Base-by-base conservation (phyloP, 1,284 basidiomycete species). In the Polyporus tsugae region DNA sequence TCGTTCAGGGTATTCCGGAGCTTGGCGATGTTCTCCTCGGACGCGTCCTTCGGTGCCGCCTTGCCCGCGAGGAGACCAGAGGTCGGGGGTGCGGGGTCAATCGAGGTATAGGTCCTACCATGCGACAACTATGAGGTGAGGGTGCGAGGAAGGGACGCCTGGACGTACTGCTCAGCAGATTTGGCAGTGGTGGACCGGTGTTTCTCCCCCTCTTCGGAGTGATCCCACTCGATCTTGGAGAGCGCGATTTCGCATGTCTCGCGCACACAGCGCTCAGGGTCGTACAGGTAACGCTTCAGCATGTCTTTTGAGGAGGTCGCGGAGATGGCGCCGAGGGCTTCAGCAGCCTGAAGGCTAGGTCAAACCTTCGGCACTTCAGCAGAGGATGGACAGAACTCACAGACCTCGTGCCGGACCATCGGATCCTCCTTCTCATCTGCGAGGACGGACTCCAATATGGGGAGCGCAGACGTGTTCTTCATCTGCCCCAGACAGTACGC, bases 181-280 rank as follows among this genome's bases (percentile, higher is more conserved):
- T 81, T 78, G 4, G 79, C 77, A 49, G 78, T 68, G 52, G 70
- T 77, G n/a, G 78, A 73, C 46, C 77, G 74, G 72, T 89, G 84
- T 68, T 79, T 83, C 74, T 81, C 82, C 2, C 90, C 92, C 76
- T 93, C 92, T 68, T 90, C 88, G 13, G 92, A 92, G 72, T 93
- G 89, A 78, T 99, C 96, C 90, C 94, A 98, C 76, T 95, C 87
- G 72, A 99, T 98, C 85, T 97, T 98, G 39, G 90, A 94, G 60
- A 99, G 89, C 1, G 98, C 98, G 70, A 99, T 95, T 82, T 99
- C 96, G 81, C 97, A 99, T 0, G 98, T 99, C 84, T 99, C 98
- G 52, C 96, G 88, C 0, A 99, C 96, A 53, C 91, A 90, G 49
- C 92, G 86, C 71, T 95, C 89, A 5, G 87, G 78, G 81, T 97